Evolutionary conservation across 169 alveolate genomes (phyloP).

Genomic region (Plasmodium adleri): DNA sequence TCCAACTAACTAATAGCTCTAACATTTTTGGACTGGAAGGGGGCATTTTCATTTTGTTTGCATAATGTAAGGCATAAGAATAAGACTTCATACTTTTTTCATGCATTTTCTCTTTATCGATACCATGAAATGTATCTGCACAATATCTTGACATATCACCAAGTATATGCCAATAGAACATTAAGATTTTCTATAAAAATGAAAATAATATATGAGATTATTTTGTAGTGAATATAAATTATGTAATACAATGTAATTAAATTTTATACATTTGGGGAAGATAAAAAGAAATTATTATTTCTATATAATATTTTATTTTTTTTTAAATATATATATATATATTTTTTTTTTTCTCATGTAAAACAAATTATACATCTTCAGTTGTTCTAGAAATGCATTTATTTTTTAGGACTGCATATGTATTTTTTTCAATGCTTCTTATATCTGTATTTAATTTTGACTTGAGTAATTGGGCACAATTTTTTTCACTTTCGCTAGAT

Average conservation of each 20-base stretch:
- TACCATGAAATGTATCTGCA: constrained; percentile 45
- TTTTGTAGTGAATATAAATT: too few species aligned
- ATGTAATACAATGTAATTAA: too few species aligned
- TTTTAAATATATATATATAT: neutral
- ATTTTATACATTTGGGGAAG: too few species aligned
- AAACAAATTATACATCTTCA: constrained; percentile 34
- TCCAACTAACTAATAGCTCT: constrained; percentile 67
- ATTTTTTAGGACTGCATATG: constrained; percentile 39
- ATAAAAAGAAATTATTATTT: too few species aligned
- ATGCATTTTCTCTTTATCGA: constrained; percentile 42
- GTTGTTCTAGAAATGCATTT: constrained; percentile 67
- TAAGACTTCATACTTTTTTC: constrained; percentile 74
- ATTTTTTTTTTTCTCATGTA: constrained; percentile 7
- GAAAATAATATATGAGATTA: neutral
- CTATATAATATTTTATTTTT: neutral
- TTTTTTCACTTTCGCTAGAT: constrained; percentile 26
- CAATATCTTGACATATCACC: constrained; percentile 75
- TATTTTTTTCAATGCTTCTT: constrained; percentile 48
- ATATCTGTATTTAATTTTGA: constrained; percentile 62
- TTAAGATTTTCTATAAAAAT: constrained; percentile 52
- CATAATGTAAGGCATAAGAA: constrained; percentile 52
- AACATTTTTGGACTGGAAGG: constrained; percentile 67
- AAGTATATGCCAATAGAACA: constrained; percentile 72
- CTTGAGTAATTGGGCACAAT: constrained; percentile 59
- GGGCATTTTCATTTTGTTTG: constrained; percentile 63